Conservation (phyloP, 495 filamentous ascomycete species). For the Sporormia fimetaria region DNA sequence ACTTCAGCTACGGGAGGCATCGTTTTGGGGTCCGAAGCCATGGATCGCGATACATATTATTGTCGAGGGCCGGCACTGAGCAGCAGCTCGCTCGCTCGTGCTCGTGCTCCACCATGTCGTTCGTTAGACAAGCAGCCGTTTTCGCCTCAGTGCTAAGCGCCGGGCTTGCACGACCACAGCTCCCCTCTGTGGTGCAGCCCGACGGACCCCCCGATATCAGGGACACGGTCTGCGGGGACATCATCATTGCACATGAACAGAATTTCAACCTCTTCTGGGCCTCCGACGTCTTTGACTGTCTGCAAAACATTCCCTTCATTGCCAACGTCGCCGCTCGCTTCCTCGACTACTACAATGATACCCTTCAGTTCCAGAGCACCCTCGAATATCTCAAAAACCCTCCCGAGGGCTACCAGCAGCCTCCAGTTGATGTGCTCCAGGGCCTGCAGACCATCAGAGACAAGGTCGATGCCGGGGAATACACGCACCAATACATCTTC, state of each 20-base stretch:
- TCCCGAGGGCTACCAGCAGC: conserved; percentile 44
- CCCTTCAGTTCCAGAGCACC: conserved; percentile 48
- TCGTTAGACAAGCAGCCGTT: too few species aligned
- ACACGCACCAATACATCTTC: conserved; percentile 42
- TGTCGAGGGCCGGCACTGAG: too few species aligned
- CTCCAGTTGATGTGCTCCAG: conserved; percentile 39
- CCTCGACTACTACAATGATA: conserved; percentile 44
- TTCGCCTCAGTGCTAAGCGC: too few species aligned
- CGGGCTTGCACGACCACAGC: too few species aligned
- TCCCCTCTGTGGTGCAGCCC: too few species aligned
- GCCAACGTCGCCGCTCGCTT: conserved; percentile 40
- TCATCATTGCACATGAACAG: neutral
- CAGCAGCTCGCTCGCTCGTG: too few species aligned
- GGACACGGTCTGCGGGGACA: neutral
- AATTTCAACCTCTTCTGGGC: conserved; percentile 8
- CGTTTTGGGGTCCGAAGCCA: too few species aligned
- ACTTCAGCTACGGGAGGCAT: too few species aligned
- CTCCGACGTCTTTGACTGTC: conserved; percentile 37
- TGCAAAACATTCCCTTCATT: conserved; percentile 48
- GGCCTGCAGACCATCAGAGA: conserved; percentile 37
- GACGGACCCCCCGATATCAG: too few species aligned
- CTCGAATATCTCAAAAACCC: conserved; percentile 45
- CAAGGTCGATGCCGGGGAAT: conserved; percentile 33
- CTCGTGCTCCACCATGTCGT: too few species aligned
- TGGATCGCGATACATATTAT: too few species aligned